These are phyloP conservation scores for Diacronema lutheri DNA, from an alignment of 78 protist genomes.

Conservation along the genomic window DNA sequence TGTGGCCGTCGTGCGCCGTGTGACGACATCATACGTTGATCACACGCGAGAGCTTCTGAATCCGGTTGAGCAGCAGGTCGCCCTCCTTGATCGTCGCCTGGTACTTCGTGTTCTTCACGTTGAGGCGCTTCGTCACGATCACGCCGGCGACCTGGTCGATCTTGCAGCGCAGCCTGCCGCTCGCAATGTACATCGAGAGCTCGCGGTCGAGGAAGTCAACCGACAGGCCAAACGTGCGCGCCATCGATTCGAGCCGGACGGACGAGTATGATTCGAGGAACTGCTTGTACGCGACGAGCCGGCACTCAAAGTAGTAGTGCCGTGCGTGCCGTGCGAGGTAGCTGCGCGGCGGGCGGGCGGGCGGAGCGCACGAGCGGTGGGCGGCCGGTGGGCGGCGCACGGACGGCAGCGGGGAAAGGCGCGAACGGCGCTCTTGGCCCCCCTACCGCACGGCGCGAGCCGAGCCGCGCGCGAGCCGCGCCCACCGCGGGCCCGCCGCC, in stretches of 20 bases:
- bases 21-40: slow-evolving; percentile 74
- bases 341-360: too few species aligned
- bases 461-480: too few species aligned
- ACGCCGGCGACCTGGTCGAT: slow-evolving; percentile 88
- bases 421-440: too few species aligned
- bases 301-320: too few species aligned
- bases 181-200: slow-evolving; percentile 80
- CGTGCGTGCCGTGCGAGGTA: too few species aligned
- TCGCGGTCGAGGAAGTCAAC: slow-evolving; percentile 76
- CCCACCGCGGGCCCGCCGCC: too few species aligned
- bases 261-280: slow-evolving; percentile 85
- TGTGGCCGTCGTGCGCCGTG: too few species aligned
- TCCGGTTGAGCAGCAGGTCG: slow-evolving; percentile 86
- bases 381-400: too few species aligned
- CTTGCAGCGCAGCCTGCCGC: slow-evolving; percentile 82
- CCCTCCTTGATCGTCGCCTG: slow-evolving; percentile 80
- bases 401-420: too few species aligned
- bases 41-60: slow-evolving; percentile 91
- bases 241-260: slow-evolving; percentile 83
- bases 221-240: slow-evolving; percentile 82
- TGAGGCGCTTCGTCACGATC: slow-evolving; percentile 85
- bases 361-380: too few species aligned
- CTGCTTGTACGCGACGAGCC: slow-evolving; percentile 80
- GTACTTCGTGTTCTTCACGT: slow-evolving; percentile 79
- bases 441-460: too few species aligned